These are phyloP conservation scores for Diophrys appendiculata DNA, from an alignment of 73 alveolate genomes.

Conservation along the genomic window DNA sequence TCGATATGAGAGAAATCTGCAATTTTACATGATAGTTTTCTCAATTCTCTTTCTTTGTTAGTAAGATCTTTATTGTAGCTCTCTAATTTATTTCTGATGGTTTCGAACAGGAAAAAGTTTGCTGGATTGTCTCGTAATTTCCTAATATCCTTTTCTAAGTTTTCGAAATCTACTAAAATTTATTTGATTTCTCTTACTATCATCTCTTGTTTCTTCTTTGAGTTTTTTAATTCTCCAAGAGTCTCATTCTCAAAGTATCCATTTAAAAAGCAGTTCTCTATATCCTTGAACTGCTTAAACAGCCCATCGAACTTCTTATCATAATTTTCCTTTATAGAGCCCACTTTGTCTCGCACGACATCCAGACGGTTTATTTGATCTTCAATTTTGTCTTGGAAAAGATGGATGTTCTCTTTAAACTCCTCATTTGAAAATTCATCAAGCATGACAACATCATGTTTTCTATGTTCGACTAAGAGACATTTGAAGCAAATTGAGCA, in stretches of 20 bases:
- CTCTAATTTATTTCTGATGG: slow-evolving; percentile 50
- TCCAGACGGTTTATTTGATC: slow-evolving; percentile 45
- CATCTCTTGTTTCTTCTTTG: slow-evolving; percentile 39
- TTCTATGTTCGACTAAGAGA: slow-evolving; percentile 59
- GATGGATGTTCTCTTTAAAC: slow-evolving; percentile 46
- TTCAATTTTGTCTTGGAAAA: slow-evolving; percentile 54
- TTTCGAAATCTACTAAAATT: slow-evolving; percentile 23
- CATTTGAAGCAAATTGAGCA: slow-evolving; percentile 67
- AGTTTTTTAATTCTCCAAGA: slow-evolving; percentile 49
- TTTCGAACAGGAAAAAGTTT: slow-evolving; percentile 52
- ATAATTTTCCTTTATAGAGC: slow-evolving; percentile 50
- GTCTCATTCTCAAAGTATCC: slow-evolving; percentile 59
- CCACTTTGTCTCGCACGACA: slow-evolving; percentile 40
- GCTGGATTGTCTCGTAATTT: slow-evolving; percentile 22
- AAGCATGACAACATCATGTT: slow-evolving; percentile 64
- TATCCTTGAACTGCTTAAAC: slow-evolving; percentile 49
- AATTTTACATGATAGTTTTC: slow-evolving; percentile 54
- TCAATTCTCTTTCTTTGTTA: slow-evolving; percentile 50
- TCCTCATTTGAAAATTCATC: slow-evolving; percentile 57
- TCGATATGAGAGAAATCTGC: slow-evolving; percentile 58
- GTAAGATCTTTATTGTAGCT: slow-evolving; percentile 32
- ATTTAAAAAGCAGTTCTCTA: slow-evolving; percentile 38
- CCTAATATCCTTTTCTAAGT: slow-evolving; percentile 27
- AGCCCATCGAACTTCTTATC: slow-evolving; percentile 61
- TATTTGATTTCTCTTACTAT: slow-evolving; percentile 12